A percentile compares a stretch with the other conserved stretches of the same genome.
phyloP scores from a whole-genome alignment of 176 grass and related monocot genomes.

The Carex scoparia region DNA sequence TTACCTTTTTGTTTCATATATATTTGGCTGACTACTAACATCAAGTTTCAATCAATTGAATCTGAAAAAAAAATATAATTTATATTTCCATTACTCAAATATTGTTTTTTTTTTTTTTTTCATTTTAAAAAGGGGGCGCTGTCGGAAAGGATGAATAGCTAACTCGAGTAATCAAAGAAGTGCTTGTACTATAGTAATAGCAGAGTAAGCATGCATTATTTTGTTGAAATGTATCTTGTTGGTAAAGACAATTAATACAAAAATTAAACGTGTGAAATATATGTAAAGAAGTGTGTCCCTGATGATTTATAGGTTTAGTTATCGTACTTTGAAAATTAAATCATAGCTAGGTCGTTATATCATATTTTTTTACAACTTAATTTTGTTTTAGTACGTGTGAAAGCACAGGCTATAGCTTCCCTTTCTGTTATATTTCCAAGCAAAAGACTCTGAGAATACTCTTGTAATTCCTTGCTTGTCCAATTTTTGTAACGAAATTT shows the following conservation, averaged over 20 bases:
- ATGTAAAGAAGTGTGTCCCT: not conserved
- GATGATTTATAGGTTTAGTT: slow-evolving; percentile 5
- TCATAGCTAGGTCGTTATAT: not conserved
- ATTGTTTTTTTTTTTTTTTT: not conserved
- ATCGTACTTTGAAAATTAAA: not conserved
- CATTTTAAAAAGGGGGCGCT: not conserved
- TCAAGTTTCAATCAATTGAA: not conserved
- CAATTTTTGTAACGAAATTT: not conserved
- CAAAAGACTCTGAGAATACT: not conserved
- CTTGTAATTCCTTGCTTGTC: slow-evolving; percentile 7
- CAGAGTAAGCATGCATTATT: not conserved
- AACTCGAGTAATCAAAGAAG: not conserved
- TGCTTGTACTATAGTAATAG: not conserved
- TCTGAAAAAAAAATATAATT: not conserved
- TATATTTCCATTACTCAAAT: not conserved
- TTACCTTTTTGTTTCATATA: not conserved
- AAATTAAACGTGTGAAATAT: not conserved
- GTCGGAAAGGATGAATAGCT: not conserved
- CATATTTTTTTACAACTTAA: not conserved
- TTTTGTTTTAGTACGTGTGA: not conserved
- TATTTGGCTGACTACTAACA: not conserved
- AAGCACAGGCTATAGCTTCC: not conserved
- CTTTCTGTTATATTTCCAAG: not conserved
- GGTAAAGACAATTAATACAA: not conserved
- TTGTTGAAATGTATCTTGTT: not conserved